A percentile compares a stretch with the other conserved stretches of the same genome.
Evolutionary conservation across 768 basidiomycete genomes (phyloP).

Genomic region (Xerocomellus dryophilus): DNA sequence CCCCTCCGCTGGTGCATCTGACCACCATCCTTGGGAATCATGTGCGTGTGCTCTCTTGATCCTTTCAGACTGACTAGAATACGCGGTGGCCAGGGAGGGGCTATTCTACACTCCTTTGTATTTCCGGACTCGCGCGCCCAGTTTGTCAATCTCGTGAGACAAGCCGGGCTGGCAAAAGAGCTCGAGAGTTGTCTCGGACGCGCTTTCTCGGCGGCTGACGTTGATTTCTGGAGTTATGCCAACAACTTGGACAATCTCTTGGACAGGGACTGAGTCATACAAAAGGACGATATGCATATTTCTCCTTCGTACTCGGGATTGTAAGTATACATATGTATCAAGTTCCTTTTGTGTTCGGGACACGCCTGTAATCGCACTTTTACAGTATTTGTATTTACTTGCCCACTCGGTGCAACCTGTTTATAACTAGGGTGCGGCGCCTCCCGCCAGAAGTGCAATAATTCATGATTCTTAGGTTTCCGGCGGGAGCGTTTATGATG

Average conservation of each 20-base stretch:
- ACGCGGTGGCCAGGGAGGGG: slow-evolving; percentile 43
- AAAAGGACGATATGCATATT: background rate
- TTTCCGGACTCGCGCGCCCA: slow-evolving; percentile 74
- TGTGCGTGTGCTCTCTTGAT: slow-evolving; percentile 42
- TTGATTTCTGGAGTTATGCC: slow-evolving; percentile 72
- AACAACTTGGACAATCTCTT: slow-evolving; percentile 16
- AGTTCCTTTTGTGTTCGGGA: too few relatives aligned
- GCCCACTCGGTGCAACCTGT: too few relatives aligned
- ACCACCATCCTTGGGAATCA: slow-evolving; percentile 52
- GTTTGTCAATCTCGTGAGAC: slow-evolving; percentile 54
- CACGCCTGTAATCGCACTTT: too few relatives aligned
- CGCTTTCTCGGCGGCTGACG: slow-evolving; percentile 35
- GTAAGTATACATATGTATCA: background rate
- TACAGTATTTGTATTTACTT: background rate
- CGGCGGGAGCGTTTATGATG: too few relatives aligned
- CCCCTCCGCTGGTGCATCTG: slow-evolving; percentile 43
- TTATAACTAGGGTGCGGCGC: too few relatives aligned
- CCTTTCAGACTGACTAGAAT: slow-evolving; percentile 8
- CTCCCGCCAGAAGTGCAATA: too few relatives aligned
- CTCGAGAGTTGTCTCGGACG: slow-evolving; percentile 22
- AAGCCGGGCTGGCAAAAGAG: slow-evolving; percentile 41
- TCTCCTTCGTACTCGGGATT: background rate
- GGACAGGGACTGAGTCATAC: slow-evolving; percentile 3
- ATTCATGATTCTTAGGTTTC: too few relatives aligned
- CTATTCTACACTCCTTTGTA: slow-evolving; percentile 57